These are phyloP conservation scores for Furcasterigmium sp. DNA, from an alignment of 2,329 filamentous ascomycete genomes.

Conservation along the genomic window DNA sequence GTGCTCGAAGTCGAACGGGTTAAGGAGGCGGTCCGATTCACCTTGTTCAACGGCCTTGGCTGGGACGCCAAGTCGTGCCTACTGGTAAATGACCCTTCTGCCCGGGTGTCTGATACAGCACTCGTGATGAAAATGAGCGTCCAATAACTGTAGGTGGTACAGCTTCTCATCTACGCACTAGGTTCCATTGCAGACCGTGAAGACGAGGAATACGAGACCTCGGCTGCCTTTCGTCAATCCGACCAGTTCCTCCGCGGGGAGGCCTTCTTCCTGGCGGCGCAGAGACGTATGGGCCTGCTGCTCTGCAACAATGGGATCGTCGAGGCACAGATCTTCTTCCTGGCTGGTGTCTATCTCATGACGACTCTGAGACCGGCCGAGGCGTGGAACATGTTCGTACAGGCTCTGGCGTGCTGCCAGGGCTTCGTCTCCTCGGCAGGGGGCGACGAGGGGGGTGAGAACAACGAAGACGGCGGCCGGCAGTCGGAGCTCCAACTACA, in stretches of 20 bases:
- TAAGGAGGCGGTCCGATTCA: background rate
- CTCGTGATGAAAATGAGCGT: background rate
- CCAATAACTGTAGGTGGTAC: background rate
- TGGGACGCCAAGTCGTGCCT: conserved; percentile 10
- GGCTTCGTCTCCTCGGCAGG: background rate
- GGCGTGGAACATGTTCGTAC: conserved; percentile 13
- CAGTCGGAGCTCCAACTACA: conserved; percentile 12
- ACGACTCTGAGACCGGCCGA: conserved; percentile 8
- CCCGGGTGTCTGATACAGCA: background rate
- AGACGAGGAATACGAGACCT: background rate
- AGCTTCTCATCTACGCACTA: conserved; percentile 1
- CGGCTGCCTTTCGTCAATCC: background rate
- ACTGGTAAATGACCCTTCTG: background rate
- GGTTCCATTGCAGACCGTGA: background rate
- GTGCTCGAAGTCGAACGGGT: background rate
- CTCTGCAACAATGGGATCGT: conserved; percentile 7
- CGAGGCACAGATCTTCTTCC: conserved; percentile 10
- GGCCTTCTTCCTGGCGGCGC: conserved; percentile 5
- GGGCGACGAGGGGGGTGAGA: too few relatives aligned
- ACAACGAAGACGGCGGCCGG: background rate
- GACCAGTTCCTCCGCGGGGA: background rate
- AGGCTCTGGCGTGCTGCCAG: conserved; percentile 10
- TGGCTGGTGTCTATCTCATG: conserved; percentile 13
- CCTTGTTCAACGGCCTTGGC: conserved; percentile 4
- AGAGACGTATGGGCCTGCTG: conserved; percentile 9